phyloP scores from a whole-genome alignment of 305 asterid species.

The Striga hermonthica region DNA sequence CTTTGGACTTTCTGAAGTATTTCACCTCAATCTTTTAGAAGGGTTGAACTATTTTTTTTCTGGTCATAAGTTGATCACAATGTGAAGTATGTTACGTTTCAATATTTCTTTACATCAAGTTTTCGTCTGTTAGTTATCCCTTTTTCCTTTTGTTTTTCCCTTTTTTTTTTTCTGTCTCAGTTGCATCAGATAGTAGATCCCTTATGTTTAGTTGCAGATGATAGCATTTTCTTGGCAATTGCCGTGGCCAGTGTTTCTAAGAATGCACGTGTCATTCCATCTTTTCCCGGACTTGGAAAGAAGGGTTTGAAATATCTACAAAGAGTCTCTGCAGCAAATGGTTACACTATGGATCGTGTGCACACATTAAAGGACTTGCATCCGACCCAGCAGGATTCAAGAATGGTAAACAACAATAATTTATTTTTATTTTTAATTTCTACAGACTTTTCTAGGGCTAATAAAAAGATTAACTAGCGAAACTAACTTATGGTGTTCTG shows the following conservation, averaged over 20 bases:
- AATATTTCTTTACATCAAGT: constrained; percentile 18
- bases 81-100: constrained; percentile 18
- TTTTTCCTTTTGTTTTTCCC: not conserved
- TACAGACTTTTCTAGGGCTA: not conserved
- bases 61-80: constrained; percentile 12
- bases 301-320: constrained; percentile 63
- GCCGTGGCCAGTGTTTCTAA: constrained; percentile 56
- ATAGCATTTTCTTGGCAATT: constrained; percentile 69
- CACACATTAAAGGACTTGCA: constrained; percentile 49
- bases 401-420: constrained; percentile 51
- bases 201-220: constrained; percentile 77
- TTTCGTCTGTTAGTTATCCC: constrained; percentile 18
- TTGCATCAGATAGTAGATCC: constrained; percentile 52
- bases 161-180: constrained; percentile 38
- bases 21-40: not conserved
- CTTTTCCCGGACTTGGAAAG: constrained; percentile 76
- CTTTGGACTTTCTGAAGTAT: constrained; percentile 12
- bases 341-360: constrained; percentile 58
- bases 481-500: constrained; percentile 27
- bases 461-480: constrained; percentile 20
- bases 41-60: not conserved
- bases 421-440: constrained; percentile 18
- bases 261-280: constrained; percentile 59
- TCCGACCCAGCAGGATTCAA: constrained; percentile 45
- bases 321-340: constrained; percentile 57